Base-by-base conservation (phyloP, 2,329 filamentous ascomycete species). In the Trichophyton schoenleinii region DNA sequence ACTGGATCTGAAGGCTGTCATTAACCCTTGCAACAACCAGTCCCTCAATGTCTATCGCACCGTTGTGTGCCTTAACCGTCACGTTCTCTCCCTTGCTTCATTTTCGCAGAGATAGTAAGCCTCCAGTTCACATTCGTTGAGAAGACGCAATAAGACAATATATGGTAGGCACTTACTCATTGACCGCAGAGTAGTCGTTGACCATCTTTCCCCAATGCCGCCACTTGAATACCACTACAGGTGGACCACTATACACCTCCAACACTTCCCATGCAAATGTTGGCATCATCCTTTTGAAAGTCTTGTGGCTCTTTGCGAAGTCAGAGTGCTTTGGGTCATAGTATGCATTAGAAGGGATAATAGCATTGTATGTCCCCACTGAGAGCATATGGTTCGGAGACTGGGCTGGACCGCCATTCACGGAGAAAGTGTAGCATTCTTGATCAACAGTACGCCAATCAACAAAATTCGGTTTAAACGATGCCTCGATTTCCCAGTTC, bases 261-360 rank as follows among this genome's bases (percentile, higher is more conserved):
- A 86, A 69, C 1, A 87, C 84, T 72, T 87, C 85, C 84, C 85
- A 88, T 0, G 84, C 85, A 70, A 88, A 87, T 0, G 80, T 83
- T 0, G 85, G 85, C 84, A 88, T 87, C 84, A 87, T 87, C 60
- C 83, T 76, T 75, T 87, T 87, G 71, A 88, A 87, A 0, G 83
- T 83, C 77, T 87, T 87, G 75, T 88, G 85, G 68, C 82, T 86
- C 2, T 76, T 78, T 0, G 79, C 78, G 66, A 87, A 87, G 70
- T 85, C 83, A 2, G 79, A 83, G 62, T 82, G 78, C 58, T 77
- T 76, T 0, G 85, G 82, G 64, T 81, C 81, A 72, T 87, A 87
- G 74, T 81, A 87, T 69, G 83, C 78, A 68, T 84, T 85, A 9
- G 83, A 74, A 8, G 79, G 74, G 64, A 87, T 82, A 70, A 87